Base-by-base conservation (phyloP, 1,139 yeast genomes). In the Taphrina pruni region DNA sequence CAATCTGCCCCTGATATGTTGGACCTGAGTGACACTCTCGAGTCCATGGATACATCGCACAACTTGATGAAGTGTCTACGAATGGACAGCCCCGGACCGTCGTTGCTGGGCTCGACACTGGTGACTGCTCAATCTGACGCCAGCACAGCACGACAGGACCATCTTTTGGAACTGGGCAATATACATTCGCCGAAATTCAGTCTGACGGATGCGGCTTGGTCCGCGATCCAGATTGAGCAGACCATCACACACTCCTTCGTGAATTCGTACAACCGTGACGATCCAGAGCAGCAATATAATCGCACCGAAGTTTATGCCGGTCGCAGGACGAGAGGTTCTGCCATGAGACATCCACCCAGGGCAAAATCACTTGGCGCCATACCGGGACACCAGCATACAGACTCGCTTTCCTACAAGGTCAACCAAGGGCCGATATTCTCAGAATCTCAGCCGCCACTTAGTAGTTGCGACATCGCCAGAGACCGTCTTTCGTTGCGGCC, bases 301-400 rank as follows among this genome's bases (percentile, higher is more conserved):
- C 45, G 45, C 43, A 54, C 45, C 7, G 43, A 54, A 32, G 58
- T 35, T 43, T 35, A 35, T 54, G 43, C 45, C 12, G 58, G 58
- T 14, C 21, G 26, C 41, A 38, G 36, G 12, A 26, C 32, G 32
- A 54, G 26, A 36, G 8, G n/a, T 20, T 17, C 14, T 3, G 3
- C 9, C 6, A 41, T 21, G 14, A 32, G 35, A 36, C 58, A 54
- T 17, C 45, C 43, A 35, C 21, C 14, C 41, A 54, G 36, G 43
- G 41, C 58, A 1, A 54, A 54, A 20, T 35, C 45, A 6, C 41
- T 54, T 26, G 21, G 43, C 3, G 41, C 41, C 12, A 35, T 54
- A 7, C 48, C 48, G 20, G 8, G 43, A 17, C 43, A 39, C 14
- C 48, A 45, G 48, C 12, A 45, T 6, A n/a, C 20, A 45, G 14